Conservation (phyloP, 768 basidiomycete species). For the Trametes gibbosa region DNA sequence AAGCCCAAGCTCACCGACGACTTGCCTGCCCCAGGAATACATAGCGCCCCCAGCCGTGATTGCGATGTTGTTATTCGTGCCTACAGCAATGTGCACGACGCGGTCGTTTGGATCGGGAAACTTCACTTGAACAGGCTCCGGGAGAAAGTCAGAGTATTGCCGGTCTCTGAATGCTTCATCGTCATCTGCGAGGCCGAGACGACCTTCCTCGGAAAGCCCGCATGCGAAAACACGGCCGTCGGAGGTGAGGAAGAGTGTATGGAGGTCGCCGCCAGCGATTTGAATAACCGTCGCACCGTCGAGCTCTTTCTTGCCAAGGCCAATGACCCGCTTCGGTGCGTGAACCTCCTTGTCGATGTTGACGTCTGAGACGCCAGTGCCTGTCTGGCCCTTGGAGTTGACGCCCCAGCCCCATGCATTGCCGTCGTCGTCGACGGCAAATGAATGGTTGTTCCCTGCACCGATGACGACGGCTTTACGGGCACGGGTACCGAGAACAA, state of each 20-base stretch:
- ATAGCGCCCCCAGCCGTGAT: slow-evolving; percentile 65
- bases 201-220: slow-evolving; percentile 80
- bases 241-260: slow-evolving; percentile 84
- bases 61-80: slow-evolving; percentile 70
- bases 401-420: slow-evolving; percentile 95
- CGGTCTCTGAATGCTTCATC: slow-evolving; percentile 63
- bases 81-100: slow-evolving; percentile 63
- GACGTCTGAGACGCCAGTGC: slow-evolving; percentile 49
- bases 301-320: slow-evolving; percentile 60
- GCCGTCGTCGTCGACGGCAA: slow-evolving; percentile 82
- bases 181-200: slow-evolving; percentile 75
- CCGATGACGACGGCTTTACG: slow-evolving; percentile 71
- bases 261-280: slow-evolving; percentile 83
- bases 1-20: slow-evolving; percentile 68
- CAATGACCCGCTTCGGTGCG: slow-evolving; percentile 60
- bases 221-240: slow-evolving; percentile 83
- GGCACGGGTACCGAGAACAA: slow-evolving; percentile 67
- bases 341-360: slow-evolving; percentile 54
- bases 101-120: slow-evolving; percentile 67
- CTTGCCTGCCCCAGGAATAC: slow-evolving; percentile 78
- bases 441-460: slow-evolving; percentile 83
- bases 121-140: slow-evolving; percentile 60
- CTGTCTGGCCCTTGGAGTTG: slow-evolving; percentile 85
- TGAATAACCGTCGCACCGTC: slow-evolving; percentile 55
- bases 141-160: slow-evolving; percentile 54